A percentile compares a stretch with the other conserved stretches of the same genome.
These are phyloP conservation scores for Microdochium nivale DNA, from an alignment of 2,329 filamentous ascomycete species.

Conservation along the genomic window DNA sequence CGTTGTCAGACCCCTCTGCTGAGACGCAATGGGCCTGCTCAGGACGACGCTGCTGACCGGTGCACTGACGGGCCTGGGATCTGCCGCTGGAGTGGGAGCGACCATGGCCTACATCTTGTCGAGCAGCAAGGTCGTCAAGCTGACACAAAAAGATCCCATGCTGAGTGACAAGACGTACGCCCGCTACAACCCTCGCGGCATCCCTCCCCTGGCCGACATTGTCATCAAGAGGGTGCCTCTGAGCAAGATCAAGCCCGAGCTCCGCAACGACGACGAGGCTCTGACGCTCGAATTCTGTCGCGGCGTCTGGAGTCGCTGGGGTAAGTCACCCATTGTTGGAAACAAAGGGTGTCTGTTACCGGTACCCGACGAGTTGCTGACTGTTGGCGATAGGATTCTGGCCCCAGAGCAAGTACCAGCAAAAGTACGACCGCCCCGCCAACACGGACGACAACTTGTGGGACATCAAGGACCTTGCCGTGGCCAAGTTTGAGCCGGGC, in stretches of 20 bases:
- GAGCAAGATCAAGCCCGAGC: slow-evolving; percentile 53
- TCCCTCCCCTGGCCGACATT: slow-evolving; percentile 56
- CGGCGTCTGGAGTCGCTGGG: slow-evolving; percentile 57
- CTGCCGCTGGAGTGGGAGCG: slow-evolving; percentile 28
- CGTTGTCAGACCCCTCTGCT: not conserved
- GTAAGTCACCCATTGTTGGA: slow-evolving; percentile 29
- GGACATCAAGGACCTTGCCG: slow-evolving; percentile 17
- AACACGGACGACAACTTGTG: slow-evolving; percentile 21
- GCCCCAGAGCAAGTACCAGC: slow-evolving; percentile 18
- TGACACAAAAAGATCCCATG: slow-evolving; percentile 50
- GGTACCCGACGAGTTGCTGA: not conserved
- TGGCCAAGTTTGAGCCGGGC: slow-evolving; percentile 15
- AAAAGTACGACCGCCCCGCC: slow-evolving; percentile 19
- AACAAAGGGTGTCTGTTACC: no score
- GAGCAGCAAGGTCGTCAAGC: slow-evolving; percentile 46
- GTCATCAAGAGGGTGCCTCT: slow-evolving; percentile 56
- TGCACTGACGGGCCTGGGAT: slow-evolving; percentile 17
- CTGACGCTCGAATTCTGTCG: slow-evolving; percentile 59
- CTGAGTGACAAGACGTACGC: slow-evolving; percentile 48
- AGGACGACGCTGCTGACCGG: slow-evolving; percentile 31
- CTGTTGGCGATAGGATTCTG: slow-evolving; percentile 33
- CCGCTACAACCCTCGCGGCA: slow-evolving; percentile 52
- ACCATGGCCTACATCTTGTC: slow-evolving; percentile 42
- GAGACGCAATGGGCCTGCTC: slow-evolving; percentile 42
- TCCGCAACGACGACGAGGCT: slow-evolving; percentile 49